phyloP scores from a whole-genome alignment of 148 eudicot genomes.

The Polygonum maritimum region DNA sequence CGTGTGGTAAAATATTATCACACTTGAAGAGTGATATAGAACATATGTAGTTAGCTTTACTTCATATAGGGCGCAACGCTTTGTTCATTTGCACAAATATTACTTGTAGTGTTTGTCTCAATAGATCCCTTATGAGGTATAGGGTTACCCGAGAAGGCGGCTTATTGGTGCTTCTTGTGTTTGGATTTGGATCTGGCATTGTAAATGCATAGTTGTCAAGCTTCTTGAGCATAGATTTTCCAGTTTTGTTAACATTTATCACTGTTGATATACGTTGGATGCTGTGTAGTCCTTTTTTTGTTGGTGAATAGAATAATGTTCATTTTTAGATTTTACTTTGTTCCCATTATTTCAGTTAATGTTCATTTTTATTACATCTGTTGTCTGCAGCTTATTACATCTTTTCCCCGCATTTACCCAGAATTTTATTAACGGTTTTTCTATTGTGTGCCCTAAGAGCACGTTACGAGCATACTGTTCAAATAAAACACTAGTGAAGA shows the following conservation, averaged over 20 bases:
- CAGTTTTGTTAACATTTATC: background rate
- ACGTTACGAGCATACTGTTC: too few relatives aligned
- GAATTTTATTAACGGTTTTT: too few relatives aligned
- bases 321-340: background rate
- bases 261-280: background rate
- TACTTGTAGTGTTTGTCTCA: background rate
- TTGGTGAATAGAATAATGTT: background rate
- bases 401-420: too few relatives aligned
- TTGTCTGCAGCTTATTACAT: too few relatives aligned
- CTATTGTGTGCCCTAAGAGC: too few relatives aligned
- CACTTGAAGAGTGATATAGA: background rate
- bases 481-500: too few relatives aligned
- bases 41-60: background rate
- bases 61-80: background rate
- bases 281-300: background rate
- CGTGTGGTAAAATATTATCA: background rate
- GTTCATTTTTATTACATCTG: background rate
- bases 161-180: background rate
- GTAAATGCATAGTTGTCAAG: background rate
- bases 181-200: background rate
- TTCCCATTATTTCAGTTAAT: background rate
- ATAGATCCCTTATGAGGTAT: background rate
- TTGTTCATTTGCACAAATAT: background rate
- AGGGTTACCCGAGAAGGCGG: background rate
- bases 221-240: background rate